phyloP scores from a whole-genome alignment of 2,329 filamentous ascomycete species.

The Boeremia exigua region DNA sequence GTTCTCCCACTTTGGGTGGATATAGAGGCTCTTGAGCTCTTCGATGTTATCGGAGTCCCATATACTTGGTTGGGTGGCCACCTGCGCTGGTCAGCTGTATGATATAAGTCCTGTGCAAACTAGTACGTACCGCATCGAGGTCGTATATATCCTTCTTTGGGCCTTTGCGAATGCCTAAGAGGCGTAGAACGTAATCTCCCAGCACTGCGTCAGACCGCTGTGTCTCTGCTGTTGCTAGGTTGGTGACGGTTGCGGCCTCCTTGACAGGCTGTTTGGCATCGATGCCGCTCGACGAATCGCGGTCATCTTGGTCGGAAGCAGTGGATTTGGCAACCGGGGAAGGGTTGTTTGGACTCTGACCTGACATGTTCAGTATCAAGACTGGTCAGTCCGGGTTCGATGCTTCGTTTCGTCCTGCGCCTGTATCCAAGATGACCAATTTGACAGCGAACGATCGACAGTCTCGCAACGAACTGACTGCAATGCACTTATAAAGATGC shows the following conservation, averaged over 20 bases:
- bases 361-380: not conserved
- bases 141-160: slow-evolving; percentile 8
- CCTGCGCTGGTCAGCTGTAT: not conserved
- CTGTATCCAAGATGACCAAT: not conserved
- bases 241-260: slow-evolving; percentile 7
- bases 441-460: not conserved
- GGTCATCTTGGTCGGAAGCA: slow-evolving; percentile 3
- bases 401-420: not conserved
- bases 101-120: not conserved
- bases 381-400: not conserved
- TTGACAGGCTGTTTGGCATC: slow-evolving; percentile 9
- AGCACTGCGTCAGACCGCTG: slow-evolving; percentile 12
- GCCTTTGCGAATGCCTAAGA: slow-evolving; percentile 11
- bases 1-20: slow-evolving; percentile 57
- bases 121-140: slow-evolving; percentile 9
- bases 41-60: slow-evolving; percentile 11
- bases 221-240: slow-evolving; percentile 12
- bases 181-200: slow-evolving; percentile 13
- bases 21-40: slow-evolving; percentile 14
- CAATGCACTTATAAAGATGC: not conserved
- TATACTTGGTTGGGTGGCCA: slow-evolving; percentile 20
- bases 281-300: slow-evolving; percentile 6
- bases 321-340: not conserved
- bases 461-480: not conserved
- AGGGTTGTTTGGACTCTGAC: not conserved